Evolutionary conservation across 768 basidiomycete genomes (phyloP).

Genomic region (Mycena latifolia): DNA sequence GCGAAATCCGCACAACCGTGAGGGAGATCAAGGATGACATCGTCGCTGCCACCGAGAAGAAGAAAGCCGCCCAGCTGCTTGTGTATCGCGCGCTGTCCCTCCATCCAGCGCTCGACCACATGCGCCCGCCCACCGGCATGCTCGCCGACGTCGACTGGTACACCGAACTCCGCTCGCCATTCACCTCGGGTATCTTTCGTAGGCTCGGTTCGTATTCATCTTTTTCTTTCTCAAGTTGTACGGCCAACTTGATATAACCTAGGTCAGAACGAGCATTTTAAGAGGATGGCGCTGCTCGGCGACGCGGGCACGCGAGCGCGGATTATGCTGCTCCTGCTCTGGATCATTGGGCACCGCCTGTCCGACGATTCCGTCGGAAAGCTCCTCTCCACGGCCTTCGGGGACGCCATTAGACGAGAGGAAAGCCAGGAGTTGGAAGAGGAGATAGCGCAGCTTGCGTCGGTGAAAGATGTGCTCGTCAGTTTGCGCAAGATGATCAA

Average conservation of each 20-base stretch:
- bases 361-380: conserved; percentile 31
- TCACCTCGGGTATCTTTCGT: conserved; percentile 10
- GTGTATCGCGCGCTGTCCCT: conserved; percentile 38
- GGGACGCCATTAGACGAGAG: conserved; percentile 26
- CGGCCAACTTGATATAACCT: too few relatives aligned
- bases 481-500: conserved; percentile 38
- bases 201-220: too few relatives aligned
- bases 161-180: conserved; percentile 10
- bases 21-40: conserved; percentile 5
- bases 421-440: conserved; percentile 15
- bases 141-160: conserved; percentile 37
- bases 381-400: conserved; percentile 36
- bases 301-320: conserved; percentile 34
- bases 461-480: conserved; percentile 30
- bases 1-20: conserved; percentile 13
- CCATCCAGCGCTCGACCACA: conserved; percentile 37
- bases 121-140: conserved; percentile 35
- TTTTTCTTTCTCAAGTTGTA: too few relatives aligned
- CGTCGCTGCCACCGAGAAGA: conserved; percentile 20
- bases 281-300: conserved; percentile 32
- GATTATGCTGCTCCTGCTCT: conserved; percentile 40
- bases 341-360: conserved; percentile 40
- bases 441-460: conserved; percentile 21
- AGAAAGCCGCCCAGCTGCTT: conserved; percentile 30
- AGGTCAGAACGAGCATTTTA: conserved; percentile 38